A percentile compares a stretch with the other conserved stretches of the same genome.
These are phyloP conservation scores for Fusarium agapanthi DNA, from an alignment of 2,329 filamentous ascomycete species.

Conservation along the genomic window DNA sequence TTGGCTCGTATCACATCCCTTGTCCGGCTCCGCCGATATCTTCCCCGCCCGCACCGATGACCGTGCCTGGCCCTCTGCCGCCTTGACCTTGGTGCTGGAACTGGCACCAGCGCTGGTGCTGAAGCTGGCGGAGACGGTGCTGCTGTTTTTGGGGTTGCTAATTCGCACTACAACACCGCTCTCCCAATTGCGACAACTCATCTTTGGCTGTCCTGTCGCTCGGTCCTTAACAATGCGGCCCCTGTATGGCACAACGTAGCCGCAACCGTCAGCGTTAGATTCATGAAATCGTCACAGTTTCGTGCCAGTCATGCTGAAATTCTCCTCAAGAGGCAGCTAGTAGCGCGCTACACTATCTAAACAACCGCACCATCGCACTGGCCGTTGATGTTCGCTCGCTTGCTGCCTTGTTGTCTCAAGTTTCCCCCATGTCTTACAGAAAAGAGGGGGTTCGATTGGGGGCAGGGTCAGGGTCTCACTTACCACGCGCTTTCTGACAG, in stretches of 20 bases:
- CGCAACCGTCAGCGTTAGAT: constrained; percentile 38
- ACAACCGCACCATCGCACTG: constrained; percentile 29
- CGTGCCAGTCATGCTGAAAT: constrained; percentile 25
- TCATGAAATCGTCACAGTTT: constrained; percentile 34
- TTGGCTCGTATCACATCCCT: constrained; percentile 30
- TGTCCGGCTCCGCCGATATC: constrained; percentile 28
- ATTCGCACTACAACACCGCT: constrained; percentile 84
- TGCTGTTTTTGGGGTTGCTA: constrained; percentile 31
- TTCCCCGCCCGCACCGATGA: constrained; percentile 30
- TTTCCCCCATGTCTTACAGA: constrained; percentile 36
- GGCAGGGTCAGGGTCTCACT: constrained; percentile 37
- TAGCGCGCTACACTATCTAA: constrained; percentile 14
- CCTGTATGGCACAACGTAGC: constrained; percentile 57
- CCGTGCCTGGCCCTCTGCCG: constrained; percentile 33
- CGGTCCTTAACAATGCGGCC: constrained; percentile 79
- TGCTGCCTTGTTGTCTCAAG: constrained; percentile 33
- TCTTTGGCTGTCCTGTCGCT: constrained; percentile 71
- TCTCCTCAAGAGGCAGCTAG: constrained; percentile 28
- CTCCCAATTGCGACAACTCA: constrained; percentile 94
- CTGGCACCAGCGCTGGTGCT: constrained; percentile 9
- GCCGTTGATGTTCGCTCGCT: constrained; percentile 34
- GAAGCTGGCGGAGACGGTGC: constrained; percentile 15
- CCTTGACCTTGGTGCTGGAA: constrained; percentile 24
- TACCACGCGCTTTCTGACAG: constrained; percentile 92
- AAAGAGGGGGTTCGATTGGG: constrained; percentile 12